These are phyloP conservation scores for Ophiocordyceps camponoti-floridani DNA, from an alignment of 2,329 filamentous ascomycete genomes.

Conservation along the genomic window DNA sequence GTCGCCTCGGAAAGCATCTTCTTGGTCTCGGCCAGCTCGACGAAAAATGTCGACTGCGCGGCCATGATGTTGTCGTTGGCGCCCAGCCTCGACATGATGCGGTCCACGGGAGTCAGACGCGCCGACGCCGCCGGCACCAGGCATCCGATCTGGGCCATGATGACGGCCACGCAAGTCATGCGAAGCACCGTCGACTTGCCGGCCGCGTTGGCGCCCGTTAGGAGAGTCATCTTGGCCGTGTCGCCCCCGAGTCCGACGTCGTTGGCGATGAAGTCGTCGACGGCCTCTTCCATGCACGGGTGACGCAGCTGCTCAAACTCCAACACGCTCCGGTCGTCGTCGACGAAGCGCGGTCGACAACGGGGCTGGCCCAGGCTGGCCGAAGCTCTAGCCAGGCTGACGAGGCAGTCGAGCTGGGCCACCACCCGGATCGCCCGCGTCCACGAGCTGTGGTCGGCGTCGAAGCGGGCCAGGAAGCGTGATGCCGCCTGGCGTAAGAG, in stretches of 20 bases:
- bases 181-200: constrained; percentile 95
- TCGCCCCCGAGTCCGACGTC: constrained; percentile 51
- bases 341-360: constrained; percentile 40
- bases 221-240: constrained; percentile 54
- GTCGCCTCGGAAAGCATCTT: constrained; percentile 83
- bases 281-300: constrained; percentile 69
- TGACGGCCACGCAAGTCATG: constrained; percentile 73
- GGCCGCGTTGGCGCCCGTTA: constrained; percentile 98
- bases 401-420: constrained; percentile 73
- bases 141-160: constrained; percentile 88
- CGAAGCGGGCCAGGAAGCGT: constrained; percentile 64
- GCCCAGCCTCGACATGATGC: constrained; percentile 89
- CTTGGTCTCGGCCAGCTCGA: constrained; percentile 83
- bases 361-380: constrained; percentile 73
- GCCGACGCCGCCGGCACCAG: constrained; percentile 73
- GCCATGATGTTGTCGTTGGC: constrained; percentile 92
- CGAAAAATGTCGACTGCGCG: constrained; percentile 94
- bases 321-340: constrained; percentile 42
- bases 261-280: constrained; percentile 86
- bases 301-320: constrained; percentile 86
- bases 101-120: constrained; percentile 66
- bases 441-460: constrained; percentile 68
- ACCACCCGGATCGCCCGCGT: constrained; percentile 77
- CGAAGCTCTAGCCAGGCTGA: constrained; percentile 73
- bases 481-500: constrained; percentile 75